Conservation (phyloP, 2,329 filamentous ascomycete genomes). For the Apiospora phragmitis region DNA sequence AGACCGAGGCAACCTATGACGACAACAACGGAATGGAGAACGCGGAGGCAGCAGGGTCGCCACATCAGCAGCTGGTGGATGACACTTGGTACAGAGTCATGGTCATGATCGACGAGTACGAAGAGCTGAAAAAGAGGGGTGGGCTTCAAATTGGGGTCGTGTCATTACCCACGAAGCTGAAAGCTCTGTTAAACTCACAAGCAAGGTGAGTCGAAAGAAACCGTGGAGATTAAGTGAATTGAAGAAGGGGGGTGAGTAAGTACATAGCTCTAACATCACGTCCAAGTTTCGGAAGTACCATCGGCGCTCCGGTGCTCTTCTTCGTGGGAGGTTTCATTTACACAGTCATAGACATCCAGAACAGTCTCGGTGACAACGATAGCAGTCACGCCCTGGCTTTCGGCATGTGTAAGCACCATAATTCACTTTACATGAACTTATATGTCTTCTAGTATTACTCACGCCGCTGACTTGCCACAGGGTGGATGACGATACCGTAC, state of each 20-base stretch:
- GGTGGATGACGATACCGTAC: constrained; percentile 36
- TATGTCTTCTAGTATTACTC: too few species aligned
- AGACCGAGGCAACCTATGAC: background rate
- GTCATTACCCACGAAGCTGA: constrained; percentile 27
- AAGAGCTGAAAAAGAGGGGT: constrained; percentile 13
- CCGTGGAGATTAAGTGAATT: too few species aligned
- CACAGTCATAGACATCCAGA: constrained; percentile 29
- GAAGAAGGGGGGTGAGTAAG: background rate
- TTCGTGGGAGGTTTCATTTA: constrained; percentile 33
- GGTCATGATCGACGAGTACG: constrained; percentile 31
- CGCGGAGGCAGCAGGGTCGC: background rate
- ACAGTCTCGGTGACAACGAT: constrained; percentile 30
- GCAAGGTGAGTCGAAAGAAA: constrained; percentile 22
- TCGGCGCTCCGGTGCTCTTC: constrained; percentile 31
- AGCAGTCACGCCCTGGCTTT: constrained; percentile 33
- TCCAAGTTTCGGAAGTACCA: constrained; percentile 29
- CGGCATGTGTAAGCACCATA: constrained; percentile 31
- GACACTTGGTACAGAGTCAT: constrained; percentile 31
- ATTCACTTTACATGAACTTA: background rate
- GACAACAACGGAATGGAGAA: background rate
- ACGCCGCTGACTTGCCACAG: constrained; percentile 14
- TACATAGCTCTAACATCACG: background rate
- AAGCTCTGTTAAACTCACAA: constrained; percentile 30
- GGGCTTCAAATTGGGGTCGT: constrained; percentile 19
- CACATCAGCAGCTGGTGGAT: constrained; percentile 11